Base-by-base conservation (phyloP, 2,329 filamentous ascomycete species). In the Trichoderma citrinoviride region DNA sequence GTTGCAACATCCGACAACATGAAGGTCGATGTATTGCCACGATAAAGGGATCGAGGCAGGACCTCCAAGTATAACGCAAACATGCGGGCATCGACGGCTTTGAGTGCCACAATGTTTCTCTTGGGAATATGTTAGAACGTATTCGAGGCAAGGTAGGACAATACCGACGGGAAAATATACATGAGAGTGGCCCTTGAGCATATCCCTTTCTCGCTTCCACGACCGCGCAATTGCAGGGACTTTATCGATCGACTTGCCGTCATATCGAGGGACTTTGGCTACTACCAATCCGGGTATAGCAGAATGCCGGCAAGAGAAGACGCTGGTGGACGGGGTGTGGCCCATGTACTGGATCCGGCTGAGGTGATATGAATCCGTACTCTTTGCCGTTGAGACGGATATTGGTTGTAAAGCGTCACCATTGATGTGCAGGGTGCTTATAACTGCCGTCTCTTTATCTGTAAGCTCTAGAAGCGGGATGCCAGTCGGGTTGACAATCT, bases 21-120 rank as follows among this genome's bases (percentile, higher is more conserved):
- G 3, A 63, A 15, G 8, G 3, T 29, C 5, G 40, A n/a, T 14
- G n/a, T 14, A 5, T 6, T 1, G 7, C 52, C 29, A 4, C n/a
- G 23, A 7, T 12, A 40, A 17, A 54, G 50, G 5, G 25, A 49
- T 17, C 1, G 3, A 15, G 50, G 50, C 17, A 61, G 58, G 23
- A 3, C 25, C 41, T 63, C 61, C 7, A 56, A 15, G 17, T 56
- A 63, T 17, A 56, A 15, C 6, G 41, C 15, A 25, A 63, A 21
- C 41, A 63, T 46, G 40, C 61, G 61, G 2, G 50, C 61, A 49
- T 63, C 61, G 25, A 63, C 47, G 1, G 50, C 61, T n/a, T 56
- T 47, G 5, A 56, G 25, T 2, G 61, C 37, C 27, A 63, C 27
- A 19, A 63, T 40, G 27, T 47, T 55, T 54, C 12, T 47, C 61